Conservation (phyloP, 345 rosid species). For the Rhodamnia argentea region DNA sequence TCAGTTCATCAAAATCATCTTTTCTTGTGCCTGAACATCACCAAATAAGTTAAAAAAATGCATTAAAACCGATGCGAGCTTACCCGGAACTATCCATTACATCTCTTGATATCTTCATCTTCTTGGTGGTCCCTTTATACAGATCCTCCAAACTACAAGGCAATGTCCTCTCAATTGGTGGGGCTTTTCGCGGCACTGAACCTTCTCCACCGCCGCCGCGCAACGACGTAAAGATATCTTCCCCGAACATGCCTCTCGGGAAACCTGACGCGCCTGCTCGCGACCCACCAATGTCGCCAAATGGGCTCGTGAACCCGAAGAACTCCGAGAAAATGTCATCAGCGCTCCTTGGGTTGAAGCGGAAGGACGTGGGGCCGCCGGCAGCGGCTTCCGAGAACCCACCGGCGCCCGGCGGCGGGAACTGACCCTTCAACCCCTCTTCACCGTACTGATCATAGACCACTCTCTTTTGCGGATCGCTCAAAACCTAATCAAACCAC, state of each 20-base stretch:
- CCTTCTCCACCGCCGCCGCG: conserved; percentile 35
- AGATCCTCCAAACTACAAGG: conserved; percentile 89
- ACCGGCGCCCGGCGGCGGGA: conserved; percentile 59
- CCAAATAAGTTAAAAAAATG: neutral
- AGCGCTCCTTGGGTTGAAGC: conserved; percentile 68
- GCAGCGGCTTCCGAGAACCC: conserved; percentile 29
- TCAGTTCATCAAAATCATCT: neutral
- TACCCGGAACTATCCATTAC: conserved; percentile 57
- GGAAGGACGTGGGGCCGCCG: conserved; percentile 34
- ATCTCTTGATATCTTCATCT: conserved; percentile 88
- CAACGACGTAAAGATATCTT: conserved; percentile 43
- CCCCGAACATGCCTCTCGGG: conserved; percentile 44
- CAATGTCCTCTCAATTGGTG: conserved; percentile 61
- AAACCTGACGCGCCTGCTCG: conserved; percentile 40
- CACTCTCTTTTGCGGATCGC: conserved; percentile 70
- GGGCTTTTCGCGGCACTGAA: conserved; percentile 44
- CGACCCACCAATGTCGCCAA: conserved; percentile 49
- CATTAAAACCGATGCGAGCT: conserved; percentile 1
- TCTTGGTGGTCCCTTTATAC: conserved; percentile 75
- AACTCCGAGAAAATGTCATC: conserved; percentile 84
- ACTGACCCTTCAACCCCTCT: conserved; percentile 73
- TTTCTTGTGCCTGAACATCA: neutral
- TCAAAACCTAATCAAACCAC: conserved; percentile 38
- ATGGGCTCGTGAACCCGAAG: conserved; percentile 65
- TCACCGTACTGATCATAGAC: conserved; percentile 90